Percentiles rank a stretch among this genome's conserved stretches.
phyloP scores from a whole-genome alignment of 768 basidiomycete species.

The Lyophyllum shimeji region DNA sequence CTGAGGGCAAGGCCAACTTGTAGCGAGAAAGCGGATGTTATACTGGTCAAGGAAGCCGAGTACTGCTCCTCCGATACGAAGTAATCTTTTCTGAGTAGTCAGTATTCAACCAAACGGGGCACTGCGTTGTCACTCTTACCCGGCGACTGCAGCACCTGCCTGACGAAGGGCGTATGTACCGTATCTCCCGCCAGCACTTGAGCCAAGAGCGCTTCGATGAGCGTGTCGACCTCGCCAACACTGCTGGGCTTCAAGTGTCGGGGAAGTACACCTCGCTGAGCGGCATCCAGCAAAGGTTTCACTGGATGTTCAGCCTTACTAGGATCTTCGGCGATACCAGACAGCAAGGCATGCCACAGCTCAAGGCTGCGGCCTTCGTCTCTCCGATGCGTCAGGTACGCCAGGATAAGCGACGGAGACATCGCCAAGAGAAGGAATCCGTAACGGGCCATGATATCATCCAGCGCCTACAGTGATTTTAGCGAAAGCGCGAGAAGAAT shows the following conservation, averaged over 20 bases:
- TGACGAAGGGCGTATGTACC: constrained; percentile 30
- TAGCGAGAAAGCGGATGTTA: constrained; percentile 34
- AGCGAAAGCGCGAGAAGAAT: neutral
- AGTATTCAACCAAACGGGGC: constrained; percentile 11
- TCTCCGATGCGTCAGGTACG: constrained; percentile 51
- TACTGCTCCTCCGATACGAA: constrained; percentile 36
- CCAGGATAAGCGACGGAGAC: constrained; percentile 45
- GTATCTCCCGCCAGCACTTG: constrained; percentile 31
- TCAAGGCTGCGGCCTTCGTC: constrained; percentile 25
- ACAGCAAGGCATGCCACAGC: constrained; percentile 53
- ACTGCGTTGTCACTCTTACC: constrained; percentile 25
- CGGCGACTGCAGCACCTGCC: constrained; percentile 37
- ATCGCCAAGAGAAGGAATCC: constrained; percentile 37
- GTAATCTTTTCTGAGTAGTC: constrained; percentile 23
- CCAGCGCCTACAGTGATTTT: constrained; percentile 37
- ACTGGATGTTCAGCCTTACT: constrained; percentile 30
- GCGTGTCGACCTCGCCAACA: constrained; percentile 42
- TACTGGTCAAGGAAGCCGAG: constrained; percentile 27
- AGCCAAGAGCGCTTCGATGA: constrained; percentile 39
- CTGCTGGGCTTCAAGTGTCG: constrained; percentile 41
- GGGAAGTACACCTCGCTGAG: constrained; percentile 38
- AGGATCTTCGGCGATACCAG: constrained; percentile 34
- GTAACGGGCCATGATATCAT: constrained; percentile 39
- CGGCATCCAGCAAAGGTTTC: constrained; percentile 39
- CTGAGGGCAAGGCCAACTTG: constrained; percentile 33